Conservation (phyloP, 768 basidiomycete species). For the Porpolomopsis calyptriformis region DNA sequence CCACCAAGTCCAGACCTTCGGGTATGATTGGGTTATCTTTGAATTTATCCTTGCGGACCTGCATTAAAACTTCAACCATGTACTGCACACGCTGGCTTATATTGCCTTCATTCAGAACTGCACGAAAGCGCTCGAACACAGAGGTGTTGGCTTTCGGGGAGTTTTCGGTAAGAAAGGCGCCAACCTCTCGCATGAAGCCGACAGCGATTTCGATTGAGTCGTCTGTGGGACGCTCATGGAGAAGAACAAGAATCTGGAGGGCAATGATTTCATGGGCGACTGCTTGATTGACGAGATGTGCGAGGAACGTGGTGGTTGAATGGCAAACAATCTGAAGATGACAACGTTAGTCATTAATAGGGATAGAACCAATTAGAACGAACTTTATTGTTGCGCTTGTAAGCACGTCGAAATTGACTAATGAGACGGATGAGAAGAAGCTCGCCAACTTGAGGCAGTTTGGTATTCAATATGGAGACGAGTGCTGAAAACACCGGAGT, state of each 20-base stretch:
- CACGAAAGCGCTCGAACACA: conserved; percentile 93
- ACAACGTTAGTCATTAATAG: neutral
- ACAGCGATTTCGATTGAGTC: conserved; percentile 99
- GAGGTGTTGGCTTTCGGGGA: conserved; percentile 92
- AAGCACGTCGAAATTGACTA: conserved; percentile 89
- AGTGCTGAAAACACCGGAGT: conserved; percentile 95
- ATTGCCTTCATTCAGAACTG: conserved; percentile 86
- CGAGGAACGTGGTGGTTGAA: conserved; percentile 85
- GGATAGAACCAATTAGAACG: conserved; percentile 15
- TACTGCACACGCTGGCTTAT: conserved; percentile 97
- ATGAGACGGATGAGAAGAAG: conserved; percentile 79
- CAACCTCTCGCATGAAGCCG: conserved; percentile 94
- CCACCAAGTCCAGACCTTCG: conserved; percentile 92
- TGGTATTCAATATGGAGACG: conserved; percentile 92
- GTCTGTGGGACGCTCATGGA: conserved; percentile 91
- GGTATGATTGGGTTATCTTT: conserved; percentile 95
- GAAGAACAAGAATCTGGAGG: conserved; percentile 89
- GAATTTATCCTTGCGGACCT: conserved; percentile 97
- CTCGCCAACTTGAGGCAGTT: conserved; percentile 94
- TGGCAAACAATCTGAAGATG: conserved; percentile 71
- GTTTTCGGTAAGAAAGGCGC: conserved; percentile 87
- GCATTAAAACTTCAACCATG: conserved; percentile 99
- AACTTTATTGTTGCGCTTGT: conserved; percentile 97
- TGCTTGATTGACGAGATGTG: conserved; percentile 86
- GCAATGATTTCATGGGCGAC: conserved; percentile 92